Evolutionary conservation across 148 eudicot species (phyloP).

Genomic region (Arbutus unedo): DNA sequence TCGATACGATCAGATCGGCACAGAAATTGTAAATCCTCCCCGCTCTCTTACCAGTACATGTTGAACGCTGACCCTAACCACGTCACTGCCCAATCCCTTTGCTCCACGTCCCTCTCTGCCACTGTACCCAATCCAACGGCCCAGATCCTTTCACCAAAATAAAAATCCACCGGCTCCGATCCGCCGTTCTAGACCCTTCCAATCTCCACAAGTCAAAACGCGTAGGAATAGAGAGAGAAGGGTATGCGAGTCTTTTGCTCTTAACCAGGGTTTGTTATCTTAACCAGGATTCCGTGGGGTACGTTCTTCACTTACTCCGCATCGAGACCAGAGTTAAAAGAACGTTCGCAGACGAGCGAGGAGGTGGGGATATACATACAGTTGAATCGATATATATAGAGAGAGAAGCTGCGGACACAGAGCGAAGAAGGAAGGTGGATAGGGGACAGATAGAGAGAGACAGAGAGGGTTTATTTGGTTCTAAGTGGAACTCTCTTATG

Average conservation of each 20-base stretch:
- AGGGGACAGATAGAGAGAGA: neutral
- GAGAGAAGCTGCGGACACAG: neutral
- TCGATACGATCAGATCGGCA: neutral
- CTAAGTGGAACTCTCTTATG: neutral
- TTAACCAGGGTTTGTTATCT: neutral
- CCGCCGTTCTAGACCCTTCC: constrained; percentile 37
- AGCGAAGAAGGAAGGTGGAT: neutral
- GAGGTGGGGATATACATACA: neutral
- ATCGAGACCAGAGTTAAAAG: neutral
- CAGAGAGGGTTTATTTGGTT: constrained; percentile 6
- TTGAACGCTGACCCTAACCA: constrained; percentile 28
- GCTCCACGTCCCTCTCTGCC: neutral
- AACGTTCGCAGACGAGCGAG: constrained; percentile 7
- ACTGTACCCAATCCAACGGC: constrained; percentile 6
- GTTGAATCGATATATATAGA: neutral
- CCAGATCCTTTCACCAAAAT: neutral
- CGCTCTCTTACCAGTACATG: neutral
- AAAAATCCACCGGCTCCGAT: constrained; percentile 20
- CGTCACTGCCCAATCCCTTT: constrained; percentile 20
- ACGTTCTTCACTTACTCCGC: neutral
- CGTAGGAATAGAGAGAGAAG: neutral
- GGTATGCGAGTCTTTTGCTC: neutral
- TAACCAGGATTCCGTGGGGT: constrained; percentile 23
- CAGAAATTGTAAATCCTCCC: neutral
- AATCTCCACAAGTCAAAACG: neutral